These are phyloP conservation scores for Aquilaria agallochum DNA, from an alignment of 441 rosid genomes.

Conservation along the genomic window DNA sequence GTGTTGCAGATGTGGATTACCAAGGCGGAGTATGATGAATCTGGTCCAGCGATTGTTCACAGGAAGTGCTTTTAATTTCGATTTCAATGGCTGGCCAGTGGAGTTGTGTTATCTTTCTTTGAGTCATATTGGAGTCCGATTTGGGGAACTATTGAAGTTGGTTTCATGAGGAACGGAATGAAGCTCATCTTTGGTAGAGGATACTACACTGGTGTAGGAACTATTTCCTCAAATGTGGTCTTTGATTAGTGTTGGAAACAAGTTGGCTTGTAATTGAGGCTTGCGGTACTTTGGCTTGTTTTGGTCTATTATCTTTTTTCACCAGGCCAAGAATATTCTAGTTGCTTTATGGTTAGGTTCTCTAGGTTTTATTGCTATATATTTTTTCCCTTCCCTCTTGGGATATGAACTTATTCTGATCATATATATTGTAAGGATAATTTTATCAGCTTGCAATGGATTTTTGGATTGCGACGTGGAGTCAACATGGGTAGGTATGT, in stretches of 20 bases:
- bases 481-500: no score
- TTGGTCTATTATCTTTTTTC: conserved; percentile 13
- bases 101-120: background rate
- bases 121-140: conserved; percentile 9
- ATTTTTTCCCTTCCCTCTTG: no score
- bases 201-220: conserved; percentile 1
- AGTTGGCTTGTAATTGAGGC: conserved; percentile 6
- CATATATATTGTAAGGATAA: no score
- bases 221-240: conserved; percentile 4
- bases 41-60: conserved; percentile 42
- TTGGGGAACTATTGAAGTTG: conserved; percentile 10
- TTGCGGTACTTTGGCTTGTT: background rate
- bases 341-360: background rate
- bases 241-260: conserved; percentile 10
- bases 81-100: background rate
- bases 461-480: no score
- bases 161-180: background rate
- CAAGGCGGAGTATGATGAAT: conserved; percentile 39
- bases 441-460: no score
- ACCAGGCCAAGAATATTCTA: background rate
- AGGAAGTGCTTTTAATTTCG: conserved; percentile 34
- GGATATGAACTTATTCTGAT: no score
- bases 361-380: no score
- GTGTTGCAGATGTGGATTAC: conserved; percentile 40
- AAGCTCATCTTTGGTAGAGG: conserved; percentile 1